phyloP scores from a whole-genome alignment of 345 rosid species.

The Populus simonii region DNA sequence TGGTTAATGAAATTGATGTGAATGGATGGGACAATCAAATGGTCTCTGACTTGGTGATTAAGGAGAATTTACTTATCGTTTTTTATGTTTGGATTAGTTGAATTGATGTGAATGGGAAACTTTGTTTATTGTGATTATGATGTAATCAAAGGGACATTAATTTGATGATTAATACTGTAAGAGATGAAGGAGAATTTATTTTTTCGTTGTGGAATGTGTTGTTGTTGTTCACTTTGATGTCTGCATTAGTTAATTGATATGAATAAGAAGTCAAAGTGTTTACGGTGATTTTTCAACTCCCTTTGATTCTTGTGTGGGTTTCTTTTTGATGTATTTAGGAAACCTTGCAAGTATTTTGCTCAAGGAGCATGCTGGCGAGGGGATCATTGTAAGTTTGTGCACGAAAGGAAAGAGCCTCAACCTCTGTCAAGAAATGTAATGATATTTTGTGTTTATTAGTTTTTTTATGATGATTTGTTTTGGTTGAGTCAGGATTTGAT shows the following conservation, averaged over 20 bases:
- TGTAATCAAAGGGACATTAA: too few relatives aligned
- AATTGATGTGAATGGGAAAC: too few relatives aligned
- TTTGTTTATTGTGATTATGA: too few relatives aligned
- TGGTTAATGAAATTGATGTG: too few relatives aligned
- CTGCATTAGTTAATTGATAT: not conserved
- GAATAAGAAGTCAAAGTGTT: not conserved
- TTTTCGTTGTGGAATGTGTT: too few relatives aligned
- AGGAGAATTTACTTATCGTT: too few relatives aligned
- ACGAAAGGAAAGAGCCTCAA: slow-evolving; percentile 50
- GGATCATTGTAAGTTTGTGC: slow-evolving; percentile 74
- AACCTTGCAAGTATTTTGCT: slow-evolving; percentile 67
- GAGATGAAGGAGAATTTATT: too few relatives aligned
- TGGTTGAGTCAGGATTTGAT: not conserved
- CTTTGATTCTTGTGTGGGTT: not conserved
- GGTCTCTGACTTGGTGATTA: too few relatives aligned
- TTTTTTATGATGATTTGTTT: not conserved
- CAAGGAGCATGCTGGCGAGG: slow-evolving; percentile 83
- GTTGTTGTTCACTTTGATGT: not conserved
- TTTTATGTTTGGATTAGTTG: too few relatives aligned
- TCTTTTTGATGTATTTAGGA: not conserved
- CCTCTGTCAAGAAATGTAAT: slow-evolving; percentile 42
- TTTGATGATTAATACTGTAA: too few relatives aligned
- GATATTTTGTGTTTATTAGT: not conserved
- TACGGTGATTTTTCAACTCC: not conserved
- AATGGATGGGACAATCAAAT: too few relatives aligned